Percentiles rank a stretch among this genome's conserved stretches.
phyloP scores from a whole-genome alignment of 1,139 yeast species.

The Suhomyces panamericanus region DNA sequence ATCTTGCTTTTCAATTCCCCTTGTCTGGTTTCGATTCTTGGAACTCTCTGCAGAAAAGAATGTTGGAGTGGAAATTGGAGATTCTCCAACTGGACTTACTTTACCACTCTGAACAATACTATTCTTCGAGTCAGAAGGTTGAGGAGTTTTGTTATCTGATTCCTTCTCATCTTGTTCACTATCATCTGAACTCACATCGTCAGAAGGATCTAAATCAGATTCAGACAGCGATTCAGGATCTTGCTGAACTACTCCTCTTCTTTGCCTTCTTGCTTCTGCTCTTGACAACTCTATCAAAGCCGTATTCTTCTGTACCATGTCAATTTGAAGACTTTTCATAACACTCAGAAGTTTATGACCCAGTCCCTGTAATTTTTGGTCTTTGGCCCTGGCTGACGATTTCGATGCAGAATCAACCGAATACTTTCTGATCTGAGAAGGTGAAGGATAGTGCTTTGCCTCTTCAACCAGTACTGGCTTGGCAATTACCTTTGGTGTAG shows the following conservation, averaged over 20 bases:
- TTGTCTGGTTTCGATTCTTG: not conserved
- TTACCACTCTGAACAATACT: too few species aligned
- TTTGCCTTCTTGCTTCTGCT: not conserved
- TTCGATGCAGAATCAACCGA: not conserved
- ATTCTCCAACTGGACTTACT: not conserved
- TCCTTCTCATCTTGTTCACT: not conserved
- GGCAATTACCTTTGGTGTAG: too few species aligned
- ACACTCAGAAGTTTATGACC: slow-evolving; percentile 6
- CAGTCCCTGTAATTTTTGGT: not conserved
- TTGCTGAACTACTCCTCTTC: not conserved
- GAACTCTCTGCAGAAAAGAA: not conserved
- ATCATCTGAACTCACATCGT: not conserved
- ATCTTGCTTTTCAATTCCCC: not conserved
- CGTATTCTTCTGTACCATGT: slow-evolving; percentile 22
- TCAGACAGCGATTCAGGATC: not conserved
- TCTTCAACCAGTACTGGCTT: too few species aligned
- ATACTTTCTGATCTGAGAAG: not conserved
- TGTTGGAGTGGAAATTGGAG: not conserved
- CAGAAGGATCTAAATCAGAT: not conserved
- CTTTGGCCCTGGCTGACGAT: not conserved
- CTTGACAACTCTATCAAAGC: slow-evolving; percentile 3
- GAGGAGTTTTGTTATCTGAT: not conserved
- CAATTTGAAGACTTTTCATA: slow-evolving; percentile 23
- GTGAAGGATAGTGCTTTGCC: too few species aligned
- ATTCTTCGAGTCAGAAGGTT: too few species aligned